Conservation (phyloP, 2,329 filamentous ascomycete species). For the Coniochaeta hoffmannii region DNA sequence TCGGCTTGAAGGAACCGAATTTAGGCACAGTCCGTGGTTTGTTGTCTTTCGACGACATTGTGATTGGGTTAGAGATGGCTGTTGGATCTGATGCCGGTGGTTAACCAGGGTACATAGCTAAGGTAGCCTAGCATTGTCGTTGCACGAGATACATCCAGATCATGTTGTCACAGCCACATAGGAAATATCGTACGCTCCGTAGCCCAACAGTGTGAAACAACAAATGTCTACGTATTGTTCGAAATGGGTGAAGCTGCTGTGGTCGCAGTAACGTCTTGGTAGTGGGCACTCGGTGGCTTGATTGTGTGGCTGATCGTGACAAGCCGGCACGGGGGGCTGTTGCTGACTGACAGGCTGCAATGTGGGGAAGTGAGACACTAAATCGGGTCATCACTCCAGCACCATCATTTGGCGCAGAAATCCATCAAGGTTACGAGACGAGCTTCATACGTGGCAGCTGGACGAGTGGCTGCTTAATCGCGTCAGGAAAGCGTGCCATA, state of each 20-base stretch:
- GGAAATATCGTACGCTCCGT: no score
- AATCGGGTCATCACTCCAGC: neutral
- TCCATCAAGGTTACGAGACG: no score
- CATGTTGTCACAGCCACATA: no score
- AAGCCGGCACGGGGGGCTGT: neutral
- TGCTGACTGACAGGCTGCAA: neutral
- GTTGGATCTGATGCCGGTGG: neutral
- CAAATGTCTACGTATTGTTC: no score
- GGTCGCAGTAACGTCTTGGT: neutral
- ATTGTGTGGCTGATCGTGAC: neutral
- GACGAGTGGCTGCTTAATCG: no score
- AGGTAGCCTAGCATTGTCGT: neutral
- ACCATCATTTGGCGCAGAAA: neutral
- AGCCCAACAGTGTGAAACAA: no score
- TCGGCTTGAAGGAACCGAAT: constrained; percentile 21
- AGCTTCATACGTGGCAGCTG: no score
- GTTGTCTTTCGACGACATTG: constrained; percentile 13
- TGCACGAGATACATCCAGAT: neutral
- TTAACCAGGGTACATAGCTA: neutral
- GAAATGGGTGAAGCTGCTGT: neutral
- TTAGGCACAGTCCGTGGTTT: constrained; percentile 20
- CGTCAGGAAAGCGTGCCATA: no score
- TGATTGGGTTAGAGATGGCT: neutral
- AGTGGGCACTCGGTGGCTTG: neutral
- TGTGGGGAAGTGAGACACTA: neutral